Evolutionary conservation across 805 yeast genomes (phyloP).

Genomic region (Kodamaea kaohsiungensis): DNA sequence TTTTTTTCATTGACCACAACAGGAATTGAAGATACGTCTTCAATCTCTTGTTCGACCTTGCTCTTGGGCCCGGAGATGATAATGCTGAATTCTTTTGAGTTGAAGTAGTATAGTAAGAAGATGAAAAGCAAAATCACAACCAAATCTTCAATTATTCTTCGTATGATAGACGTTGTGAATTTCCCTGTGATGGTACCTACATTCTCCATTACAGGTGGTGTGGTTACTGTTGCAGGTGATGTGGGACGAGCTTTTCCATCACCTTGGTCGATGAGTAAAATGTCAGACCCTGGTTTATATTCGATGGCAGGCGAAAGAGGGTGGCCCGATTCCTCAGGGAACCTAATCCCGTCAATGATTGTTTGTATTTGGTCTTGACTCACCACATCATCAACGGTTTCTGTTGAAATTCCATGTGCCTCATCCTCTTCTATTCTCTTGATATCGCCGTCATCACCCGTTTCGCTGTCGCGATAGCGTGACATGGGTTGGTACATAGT

Average conservation of each 20-base stretch:
- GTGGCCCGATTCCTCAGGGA: conserved; percentile 19
- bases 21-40: not conserved
- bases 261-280: conserved; percentile 8
- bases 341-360: conserved; percentile 39
- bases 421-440: conserved; percentile 29
- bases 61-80: conserved; percentile 7
- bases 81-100: conserved; percentile 9
- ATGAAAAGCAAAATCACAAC: conserved; percentile 28
- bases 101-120: conserved; percentile 10
- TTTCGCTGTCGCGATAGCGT: conserved; percentile 20
- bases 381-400: not conserved
- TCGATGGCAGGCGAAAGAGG: not conserved
- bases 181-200: conserved; percentile 4
- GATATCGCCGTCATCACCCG: conserved; percentile 9
- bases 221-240: not conserved
- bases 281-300: conserved; percentile 8
- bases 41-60: conserved; percentile 5
- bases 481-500: conserved; percentile 39
- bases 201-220: not conserved
- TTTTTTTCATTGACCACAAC: not conserved
- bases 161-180: conserved; percentile 9
- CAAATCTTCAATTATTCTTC: conserved; percentile 51
- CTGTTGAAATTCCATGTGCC: not conserved
- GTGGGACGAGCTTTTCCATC: not conserved
- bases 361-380: conserved; percentile 21